Evolutionary conservation across 1,284 basidiomycete species (phyloP).

Genomic region (Austroboletus novae-zelandiae): DNA sequence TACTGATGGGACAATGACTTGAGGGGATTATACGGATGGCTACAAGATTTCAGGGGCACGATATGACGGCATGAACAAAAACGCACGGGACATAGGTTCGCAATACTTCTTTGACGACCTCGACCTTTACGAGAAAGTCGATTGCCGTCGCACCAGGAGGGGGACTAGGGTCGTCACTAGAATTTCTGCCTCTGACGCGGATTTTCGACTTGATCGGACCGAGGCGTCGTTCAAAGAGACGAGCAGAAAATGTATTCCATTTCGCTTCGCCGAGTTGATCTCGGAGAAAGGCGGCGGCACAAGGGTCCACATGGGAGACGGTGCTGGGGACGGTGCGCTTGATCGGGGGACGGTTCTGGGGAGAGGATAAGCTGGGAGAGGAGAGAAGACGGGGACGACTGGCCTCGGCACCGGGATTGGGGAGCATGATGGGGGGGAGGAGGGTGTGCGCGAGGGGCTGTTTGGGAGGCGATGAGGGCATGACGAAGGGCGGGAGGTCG

Average conservation of each 20-base stretch:
- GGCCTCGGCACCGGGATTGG: constrained; percentile 31
- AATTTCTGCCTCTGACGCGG: constrained; percentile 30
- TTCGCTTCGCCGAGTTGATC: constrained; percentile 43
- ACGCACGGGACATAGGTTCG: constrained; percentile 48
- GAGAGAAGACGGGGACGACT: neutral
- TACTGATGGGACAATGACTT: constrained; percentile 45
- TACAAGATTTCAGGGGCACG: constrained; percentile 28
- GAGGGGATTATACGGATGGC: constrained; percentile 51
- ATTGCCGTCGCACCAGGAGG: constrained; percentile 42
- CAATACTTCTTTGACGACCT: constrained; percentile 49
- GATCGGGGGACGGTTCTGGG: constrained; percentile 26
- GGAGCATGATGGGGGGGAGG: constrained; percentile 34
- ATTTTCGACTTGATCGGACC: constrained; percentile 37
- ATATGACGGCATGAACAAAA: constrained; percentile 6
- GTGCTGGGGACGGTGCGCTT: constrained; percentile 23
- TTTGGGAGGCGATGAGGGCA: constrained; percentile 24
- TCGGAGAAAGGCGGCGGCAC: constrained; percentile 43
- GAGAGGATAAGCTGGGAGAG: constrained; percentile 12
- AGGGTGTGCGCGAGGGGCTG: constrained; percentile 28
- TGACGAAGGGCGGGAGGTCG: constrained; percentile 23
- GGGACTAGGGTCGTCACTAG: constrained; percentile 26
- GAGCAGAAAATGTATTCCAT: constrained; percentile 47
- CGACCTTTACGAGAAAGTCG: constrained; percentile 52
- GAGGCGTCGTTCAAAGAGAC: constrained; percentile 46
- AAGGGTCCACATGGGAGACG: constrained; percentile 40